A percentile compares a stretch with the other conserved stretches of the same genome.
phyloP scores from a whole-genome alignment of 176 grass and related monocot species.

The Phyllostachys edulis region DNA sequence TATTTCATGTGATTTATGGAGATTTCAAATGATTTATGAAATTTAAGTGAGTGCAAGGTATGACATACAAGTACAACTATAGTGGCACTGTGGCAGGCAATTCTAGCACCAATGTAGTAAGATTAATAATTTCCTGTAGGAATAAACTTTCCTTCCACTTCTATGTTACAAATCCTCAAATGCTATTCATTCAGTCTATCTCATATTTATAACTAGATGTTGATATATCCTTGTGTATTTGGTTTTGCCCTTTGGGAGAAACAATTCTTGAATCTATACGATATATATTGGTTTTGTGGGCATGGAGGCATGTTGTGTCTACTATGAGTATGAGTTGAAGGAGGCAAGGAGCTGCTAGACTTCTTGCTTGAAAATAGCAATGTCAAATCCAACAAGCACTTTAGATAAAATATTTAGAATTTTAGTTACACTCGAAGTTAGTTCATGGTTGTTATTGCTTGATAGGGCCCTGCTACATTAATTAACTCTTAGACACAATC shows the following conservation, averaged over 20 bases:
- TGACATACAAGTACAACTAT: too few relatives aligned
- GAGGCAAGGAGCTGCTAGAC: not conserved
- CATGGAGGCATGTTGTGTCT: not conserved
- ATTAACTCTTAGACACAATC: too few relatives aligned
- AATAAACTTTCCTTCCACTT: too few relatives aligned
- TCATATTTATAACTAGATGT: not conserved
- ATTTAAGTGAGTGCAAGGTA: too few relatives aligned
- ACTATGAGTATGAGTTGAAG: not conserved
- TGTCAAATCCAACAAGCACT: not conserved
- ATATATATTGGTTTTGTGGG: not conserved
- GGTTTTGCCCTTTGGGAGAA: conserved; percentile 76
- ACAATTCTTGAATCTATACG: conserved; percentile 81
- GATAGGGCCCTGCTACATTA: not conserved
- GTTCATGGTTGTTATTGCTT: conserved; percentile 2
- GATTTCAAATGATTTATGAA: too few relatives aligned
- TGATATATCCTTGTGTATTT: conserved; percentile 8
- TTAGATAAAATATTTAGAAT: not conserved
- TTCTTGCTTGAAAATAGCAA: not conserved
- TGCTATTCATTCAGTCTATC: not conserved
- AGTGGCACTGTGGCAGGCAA: too few relatives aligned
- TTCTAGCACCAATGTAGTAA: too few relatives aligned
- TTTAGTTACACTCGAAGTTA: not conserved
- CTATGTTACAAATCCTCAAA: too few relatives aligned
- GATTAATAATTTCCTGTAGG: too few relatives aligned
- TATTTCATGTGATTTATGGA: too few relatives aligned